Evolutionary conservation across 257 asterid species (phyloP).

Genomic region (Plantago major): DNA sequence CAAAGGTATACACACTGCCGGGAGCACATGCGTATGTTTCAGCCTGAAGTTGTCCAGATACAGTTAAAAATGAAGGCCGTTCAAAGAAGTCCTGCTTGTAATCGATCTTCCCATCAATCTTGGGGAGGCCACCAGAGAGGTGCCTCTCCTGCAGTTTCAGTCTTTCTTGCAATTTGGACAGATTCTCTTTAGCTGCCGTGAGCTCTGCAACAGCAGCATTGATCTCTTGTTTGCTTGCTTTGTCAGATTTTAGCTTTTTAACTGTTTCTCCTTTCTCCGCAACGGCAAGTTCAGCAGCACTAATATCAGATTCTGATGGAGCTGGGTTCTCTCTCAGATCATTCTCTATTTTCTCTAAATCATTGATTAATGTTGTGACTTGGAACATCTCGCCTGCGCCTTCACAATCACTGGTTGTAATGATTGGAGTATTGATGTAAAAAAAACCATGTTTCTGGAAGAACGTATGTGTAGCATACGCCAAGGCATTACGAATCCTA

Average conservation of each 20-base stretch:
- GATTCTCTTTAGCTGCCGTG: slow-evolving; percentile 63
- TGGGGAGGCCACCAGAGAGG: slow-evolving; percentile 64
- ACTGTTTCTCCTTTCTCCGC: slow-evolving; percentile 81
- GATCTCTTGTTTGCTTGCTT: slow-evolving; percentile 56
- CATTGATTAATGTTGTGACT: slow-evolving; percentile 69
- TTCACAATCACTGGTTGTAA: slow-evolving; percentile 97
- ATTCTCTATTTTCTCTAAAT: slow-evolving; percentile 74
- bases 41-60: slow-evolving; percentile 95
- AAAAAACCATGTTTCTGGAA: slow-evolving; percentile 83
- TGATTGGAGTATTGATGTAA: slow-evolving; percentile 84
- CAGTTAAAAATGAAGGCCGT: slow-evolving; percentile 91
- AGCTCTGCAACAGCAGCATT: slow-evolving; percentile 67
- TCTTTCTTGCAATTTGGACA: slow-evolving; percentile 54
- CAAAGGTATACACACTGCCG: slow-evolving; percentile 88
- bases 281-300: slow-evolving; percentile 54
- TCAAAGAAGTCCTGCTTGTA: slow-evolving; percentile 79
- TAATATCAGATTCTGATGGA: slow-evolving; percentile 60
- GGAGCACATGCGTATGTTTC: slow-evolving; percentile 94
- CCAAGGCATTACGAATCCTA: slow-evolving; percentile 80
- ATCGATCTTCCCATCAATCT: slow-evolving; percentile 79
- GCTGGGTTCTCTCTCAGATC: slow-evolving; percentile 67
- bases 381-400: slow-evolving; percentile 99
- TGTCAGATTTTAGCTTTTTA: slow-evolving; percentile 59
- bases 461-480: slow-evolving; percentile 92
- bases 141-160: slow-evolving; percentile 53